Evolutionary conservation across 2,329 filamentous ascomycete species (phyloP), one percentile per base, ranked within the genome.

Genomic region (Myrmaecium sp.): DNA sequence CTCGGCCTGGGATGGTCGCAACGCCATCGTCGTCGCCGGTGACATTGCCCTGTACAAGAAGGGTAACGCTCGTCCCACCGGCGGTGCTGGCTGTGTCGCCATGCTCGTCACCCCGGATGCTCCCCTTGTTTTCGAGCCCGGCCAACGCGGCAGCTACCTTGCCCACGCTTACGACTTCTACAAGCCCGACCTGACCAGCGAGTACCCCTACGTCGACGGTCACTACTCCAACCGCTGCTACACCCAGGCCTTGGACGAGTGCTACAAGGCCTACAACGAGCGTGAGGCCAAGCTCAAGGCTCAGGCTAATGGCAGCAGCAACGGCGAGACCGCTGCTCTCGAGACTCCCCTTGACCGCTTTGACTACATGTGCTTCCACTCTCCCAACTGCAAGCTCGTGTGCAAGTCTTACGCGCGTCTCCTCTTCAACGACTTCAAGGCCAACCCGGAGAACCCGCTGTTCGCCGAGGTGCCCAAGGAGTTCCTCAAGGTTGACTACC

Each of bases 11-110:
- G 60, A 64, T 38, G 60, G 60, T 28, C 54, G 60, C 30, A 51
- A 64, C 34, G 60, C 60, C 11, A 52, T 64, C 32, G 60, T 64
- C 10, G 58, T 64, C 17, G 55, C 60, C 17, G 60, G 60, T 33
- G 60, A 64, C 40, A 64, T 64, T 43, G 60, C 60, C 16, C 49
- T 64, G 13, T 64, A 64, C 54, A 62, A 61, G 48, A 62, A 64
- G 55, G 59, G 59, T 34, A 56, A 57, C 28, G 60, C 60, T 17
- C 54, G 60, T 41, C 60, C 60, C 3, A 64, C 60, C 24, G 60
- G 60, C 36, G 60, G 60, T 37, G 60, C 57, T 39, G 60, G 60
- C 29, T 63, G 60, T 37, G 58, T 64, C 30, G 60, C 60, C 40
- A 62, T 64, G 57, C 57, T 64, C 24, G 47, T 64, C 33, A 58